Percentiles rank a stretch among this genome's conserved stretches.
These are phyloP conservation scores for Xylariaceae sp. DNA, from an alignment of 2,329 filamentous ascomycete species.

Conservation along the genomic window DNA sequence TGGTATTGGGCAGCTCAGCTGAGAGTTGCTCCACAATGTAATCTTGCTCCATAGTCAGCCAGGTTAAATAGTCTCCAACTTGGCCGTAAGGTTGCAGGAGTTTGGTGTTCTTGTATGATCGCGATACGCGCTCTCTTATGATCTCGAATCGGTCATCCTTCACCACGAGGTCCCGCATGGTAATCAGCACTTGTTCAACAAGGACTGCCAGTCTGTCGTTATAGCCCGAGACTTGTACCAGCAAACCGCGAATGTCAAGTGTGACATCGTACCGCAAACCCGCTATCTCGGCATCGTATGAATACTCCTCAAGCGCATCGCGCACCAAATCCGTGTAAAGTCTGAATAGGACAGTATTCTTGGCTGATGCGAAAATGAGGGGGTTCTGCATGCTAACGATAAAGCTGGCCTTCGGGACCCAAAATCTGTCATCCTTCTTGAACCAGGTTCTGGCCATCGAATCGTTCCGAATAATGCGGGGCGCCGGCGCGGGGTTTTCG, in stretches of 20 bases:
- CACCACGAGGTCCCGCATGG: constrained; percentile 79
- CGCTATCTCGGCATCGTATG: constrained; percentile 91
- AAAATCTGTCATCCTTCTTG: constrained; percentile 98
- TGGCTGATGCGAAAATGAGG: constrained; percentile 72
- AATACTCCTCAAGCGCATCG: constrained; percentile 87
- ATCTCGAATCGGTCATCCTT: constrained; percentile 86
- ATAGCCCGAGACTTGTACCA: constrained; percentile 80
- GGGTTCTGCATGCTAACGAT: constrained; percentile 77
- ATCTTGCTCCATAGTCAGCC: constrained; percentile 71
- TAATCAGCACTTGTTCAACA: constrained; percentile 79
- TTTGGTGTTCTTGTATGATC: constrained; percentile 80
- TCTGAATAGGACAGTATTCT: constrained; percentile 71
- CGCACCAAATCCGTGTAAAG: constrained; percentile 82
- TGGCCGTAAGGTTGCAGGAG: constrained; percentile 87
- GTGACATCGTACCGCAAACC: constrained; percentile 80
- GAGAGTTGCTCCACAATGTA: constrained; percentile 78
- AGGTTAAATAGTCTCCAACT: constrained; percentile 75
- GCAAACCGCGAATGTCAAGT: constrained; percentile 67
- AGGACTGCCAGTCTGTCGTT: constrained; percentile 94
- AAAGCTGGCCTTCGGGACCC: constrained; percentile 92
- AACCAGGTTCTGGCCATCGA: constrained; percentile 80
- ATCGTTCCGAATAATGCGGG: constrained; percentile 82
- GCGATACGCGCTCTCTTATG: constrained; percentile 76
- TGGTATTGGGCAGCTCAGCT: constrained; percentile 70
- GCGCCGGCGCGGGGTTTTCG: constrained; percentile 66